Evolutionary conservation across 257 asterid species (phyloP), one percentile per base, ranked within the genome.

Genomic region (Solanum piurae): DNA sequence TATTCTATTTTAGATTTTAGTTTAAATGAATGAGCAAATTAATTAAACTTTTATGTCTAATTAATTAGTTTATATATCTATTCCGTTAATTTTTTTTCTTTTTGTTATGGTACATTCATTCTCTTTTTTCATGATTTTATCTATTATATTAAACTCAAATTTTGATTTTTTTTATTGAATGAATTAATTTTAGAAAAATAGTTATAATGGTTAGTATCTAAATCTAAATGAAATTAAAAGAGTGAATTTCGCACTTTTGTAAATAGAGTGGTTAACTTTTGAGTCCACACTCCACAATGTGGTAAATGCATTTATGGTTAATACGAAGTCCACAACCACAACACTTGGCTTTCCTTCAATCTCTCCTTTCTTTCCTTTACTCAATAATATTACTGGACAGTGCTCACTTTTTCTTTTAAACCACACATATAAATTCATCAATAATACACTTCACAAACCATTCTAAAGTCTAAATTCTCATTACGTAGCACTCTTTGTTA

Each of bases 211-310:
- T 20, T 7, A 0, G 12, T 58, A 58, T 55, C 25, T 55, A 55
- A 52, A 52, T 52, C 66, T 20, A n/a, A 62, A 10, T 21, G 13
- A n/a, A 62, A 3, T 23, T 23, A 60, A 62, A n/a, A n/a, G 71
- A 62, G 71, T 62, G 71, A n/a, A 5, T 62, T 62, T 62, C 71
- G 71, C 16, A 11, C 71, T 10, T 62, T n/a, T 10, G 7, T n/a
- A 10, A 4, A 62, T 27, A 79, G 52, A 36, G 16, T 44, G 55
- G 66, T 16, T 79, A 60, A 46, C 5, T 79, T 74, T 79, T 27
- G 5, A 44, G 38, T 44, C 38, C 91, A 89, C 89, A n/a, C 13
- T 27, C 38, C 92, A 89, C 91, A n/a, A 29, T 29, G 25, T 38
- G 14, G 12, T 12, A 36, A 85, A 33, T 31, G 25, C 27, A 37